Base-by-base conservation (phyloP, 1,284 basidiomycete genomes). In the Calocybe gambosa region DNA sequence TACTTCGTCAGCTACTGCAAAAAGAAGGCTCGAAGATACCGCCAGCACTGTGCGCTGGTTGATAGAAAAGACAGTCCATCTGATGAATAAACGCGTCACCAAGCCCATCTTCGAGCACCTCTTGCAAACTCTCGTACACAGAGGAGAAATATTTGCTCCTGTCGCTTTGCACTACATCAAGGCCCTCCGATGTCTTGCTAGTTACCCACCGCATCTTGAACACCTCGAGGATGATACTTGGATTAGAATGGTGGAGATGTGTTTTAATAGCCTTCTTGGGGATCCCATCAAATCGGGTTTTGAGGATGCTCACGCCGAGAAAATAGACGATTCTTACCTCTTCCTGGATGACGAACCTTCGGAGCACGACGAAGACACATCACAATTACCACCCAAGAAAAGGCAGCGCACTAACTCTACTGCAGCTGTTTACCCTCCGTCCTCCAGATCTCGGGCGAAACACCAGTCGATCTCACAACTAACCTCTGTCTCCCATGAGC, bases 141-240 rank as follows among this genome's bases (percentile, higher is more conserved):
- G 74, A 9, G 73, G 74, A 20, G 56, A 74, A 36, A 69, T 95
- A 7, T 74, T 86, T 43, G 59, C 71, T 5, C 80, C 82, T 0
- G 74, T 93, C 4, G 81, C 87, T 2, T 65, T 90, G 50, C 82
- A 93, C 61, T 96, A 93, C 61, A 72, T 85, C 49, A 93, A 94
- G 61, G 75, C 87, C 0, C 70, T 95, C 28, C 77, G 79, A 34
- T 71, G 70, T 39, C 43, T 76, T 31, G 68, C 92, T 36, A 66
- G 67, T 42, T 84, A 81, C 60, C 64, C 68, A 1, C 85, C 89
- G 0, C 93, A 97, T 62, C 70, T 93, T 42, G 85, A 93, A 25
- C 80, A 87, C 55, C 61, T 95, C 46, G 79, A 82, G 7, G 68
- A 73, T 12, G 64, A 69, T 0, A 68, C 63, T 34, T 98, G 94